Percentiles rank a stretch among this genome's conserved stretches.
Evolutionary conservation across 805 yeast genomes (phyloP).

Genomic region (Saccharomycopsis fibuligera): DNA sequence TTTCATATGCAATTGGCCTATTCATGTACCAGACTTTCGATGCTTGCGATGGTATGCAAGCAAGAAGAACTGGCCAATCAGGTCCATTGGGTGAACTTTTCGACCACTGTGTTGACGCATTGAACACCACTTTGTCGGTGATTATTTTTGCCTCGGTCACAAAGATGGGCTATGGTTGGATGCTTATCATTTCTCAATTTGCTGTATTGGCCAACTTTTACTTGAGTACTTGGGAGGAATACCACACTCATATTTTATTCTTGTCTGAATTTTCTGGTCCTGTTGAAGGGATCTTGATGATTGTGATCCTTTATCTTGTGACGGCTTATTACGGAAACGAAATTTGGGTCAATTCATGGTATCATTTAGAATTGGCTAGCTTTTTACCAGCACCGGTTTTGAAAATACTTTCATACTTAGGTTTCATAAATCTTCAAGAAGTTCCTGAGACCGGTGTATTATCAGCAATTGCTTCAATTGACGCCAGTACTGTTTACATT

Average conservation of each 20-base stretch:
- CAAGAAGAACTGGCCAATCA: conserved; percentile 89
- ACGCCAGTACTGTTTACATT: conserved; percentile 38
- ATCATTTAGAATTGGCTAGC: neutral
- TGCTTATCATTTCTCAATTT: conserved; percentile 57
- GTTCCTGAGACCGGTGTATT: neutral
- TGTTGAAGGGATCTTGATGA: conserved; percentile 81
- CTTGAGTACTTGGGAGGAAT: conserved; percentile 92
- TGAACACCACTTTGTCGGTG: conserved; percentile 75
- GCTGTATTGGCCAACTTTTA: conserved; percentile 78
- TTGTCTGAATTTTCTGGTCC: conserved; percentile 85
- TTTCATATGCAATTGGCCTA: conserved; percentile 71
- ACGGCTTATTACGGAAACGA: conserved; percentile 70
- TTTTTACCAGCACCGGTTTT: conserved; percentile 4
- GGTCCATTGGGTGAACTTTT: conserved; percentile 93
- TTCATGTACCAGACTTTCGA: conserved; percentile 93
- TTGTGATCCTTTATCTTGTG: conserved; percentile 44
- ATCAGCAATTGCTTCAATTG: conserved; percentile 27
- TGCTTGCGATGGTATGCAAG: conserved; percentile 94
- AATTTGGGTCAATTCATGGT: conserved; percentile 40
- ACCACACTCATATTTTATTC: conserved; percentile 77
- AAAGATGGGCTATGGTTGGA: conserved; percentile 65
- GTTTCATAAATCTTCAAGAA: conserved; percentile 17
- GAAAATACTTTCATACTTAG: conserved; percentile 1
- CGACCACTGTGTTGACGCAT: conserved; percentile 77
- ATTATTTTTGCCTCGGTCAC: conserved; percentile 70